phyloP scores from a whole-genome alignment of 1,284 basidiomycete genomes.

The Trichosporon sp. region DNA sequence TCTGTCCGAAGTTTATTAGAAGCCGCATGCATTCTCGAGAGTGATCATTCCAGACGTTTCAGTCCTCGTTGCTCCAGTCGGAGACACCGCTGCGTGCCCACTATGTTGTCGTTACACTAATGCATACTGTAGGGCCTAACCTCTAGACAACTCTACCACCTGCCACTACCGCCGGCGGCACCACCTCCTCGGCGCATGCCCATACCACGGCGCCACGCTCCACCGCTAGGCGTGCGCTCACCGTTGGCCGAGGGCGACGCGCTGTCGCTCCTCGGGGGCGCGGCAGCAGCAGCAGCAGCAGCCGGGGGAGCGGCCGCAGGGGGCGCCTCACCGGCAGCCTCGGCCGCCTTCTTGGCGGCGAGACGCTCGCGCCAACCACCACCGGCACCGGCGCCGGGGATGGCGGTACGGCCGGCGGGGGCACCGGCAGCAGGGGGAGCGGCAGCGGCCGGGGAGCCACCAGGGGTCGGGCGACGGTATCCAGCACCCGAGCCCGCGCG shows the following conservation, averaged over 20 bases:
- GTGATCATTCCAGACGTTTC: no score
- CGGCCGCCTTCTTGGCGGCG: slow-evolving; percentile 33
- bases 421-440: slow-evolving; percentile 38
- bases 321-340: slow-evolving; percentile 49
- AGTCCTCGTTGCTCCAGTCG: no score
- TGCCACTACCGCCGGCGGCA: slow-evolving; percentile 14
- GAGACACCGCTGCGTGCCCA: no score
- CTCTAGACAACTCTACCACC: slow-evolving; percentile 22
- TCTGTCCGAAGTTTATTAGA: slow-evolving; percentile 3
- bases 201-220: slow-evolving; percentile 59
- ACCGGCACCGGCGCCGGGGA: slow-evolving; percentile 41
- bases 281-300: slow-evolving; percentile 38
- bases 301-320: slow-evolving; percentile 59
- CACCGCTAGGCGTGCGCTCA: slow-evolving; percentile 56
- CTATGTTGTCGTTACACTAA: slow-evolving; percentile 1
- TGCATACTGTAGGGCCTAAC: slow-evolving; percentile 16
- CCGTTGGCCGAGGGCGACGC: slow-evolving; percentile 14
- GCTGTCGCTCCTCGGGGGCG: slow-evolving; percentile 30
- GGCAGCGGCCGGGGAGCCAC: slow-evolving; percentile 31
- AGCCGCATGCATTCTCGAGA: slow-evolving; percentile 2
- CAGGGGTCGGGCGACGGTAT: slow-evolving; percentile 29
- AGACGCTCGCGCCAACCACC: slow-evolving; percentile 45
- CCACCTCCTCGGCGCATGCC: background rate
- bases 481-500: slow-evolving; percentile 38
- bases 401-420: slow-evolving; percentile 42